phyloP scores from a whole-genome alignment of 106 monocot species.

The Gastrodia elata region DNA sequence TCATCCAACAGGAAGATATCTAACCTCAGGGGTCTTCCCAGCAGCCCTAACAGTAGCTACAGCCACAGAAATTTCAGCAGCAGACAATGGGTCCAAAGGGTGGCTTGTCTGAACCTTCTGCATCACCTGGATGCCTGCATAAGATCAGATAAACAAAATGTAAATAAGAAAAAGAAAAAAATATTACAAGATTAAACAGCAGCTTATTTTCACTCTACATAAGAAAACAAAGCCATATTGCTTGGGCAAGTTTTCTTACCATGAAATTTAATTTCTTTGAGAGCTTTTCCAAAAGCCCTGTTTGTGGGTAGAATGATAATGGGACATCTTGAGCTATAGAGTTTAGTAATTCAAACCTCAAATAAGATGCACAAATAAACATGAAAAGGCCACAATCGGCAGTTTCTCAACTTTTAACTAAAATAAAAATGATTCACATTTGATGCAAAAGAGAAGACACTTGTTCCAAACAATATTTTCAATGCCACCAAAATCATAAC shows the following conservation, averaged over 20 bases:
- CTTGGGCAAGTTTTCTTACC: background rate
- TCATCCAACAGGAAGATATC: background rate
- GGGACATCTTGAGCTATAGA: background rate
- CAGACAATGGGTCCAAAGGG: slow-evolving; percentile 82
- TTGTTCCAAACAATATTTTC: background rate
- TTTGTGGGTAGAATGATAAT: background rate
- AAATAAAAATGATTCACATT: background rate
- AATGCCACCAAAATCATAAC: background rate
- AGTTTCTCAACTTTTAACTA: background rate
- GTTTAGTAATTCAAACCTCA: background rate
- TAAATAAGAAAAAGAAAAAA: background rate
- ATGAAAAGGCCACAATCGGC: background rate
- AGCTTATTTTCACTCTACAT: background rate
- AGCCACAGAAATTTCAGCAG: slow-evolving; percentile 88
- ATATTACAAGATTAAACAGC: background rate
- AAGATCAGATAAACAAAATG: background rate
- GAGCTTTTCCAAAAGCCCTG: background rate
- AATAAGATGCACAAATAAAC: background rate
- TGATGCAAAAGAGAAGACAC: background rate
- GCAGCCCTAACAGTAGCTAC: slow-evolving; percentile 86
- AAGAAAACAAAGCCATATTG: background rate
- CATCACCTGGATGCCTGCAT: slow-evolving; percentile 15
- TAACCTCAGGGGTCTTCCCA: slow-evolving; percentile 82
- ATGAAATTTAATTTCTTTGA: background rate
- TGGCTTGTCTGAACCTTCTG: slow-evolving; percentile 63